Percentiles rank a stretch among this genome's conserved stretches.
phyloP scores from a whole-genome alignment of 116 monocot genomes.

The Iris pallida region DNA sequence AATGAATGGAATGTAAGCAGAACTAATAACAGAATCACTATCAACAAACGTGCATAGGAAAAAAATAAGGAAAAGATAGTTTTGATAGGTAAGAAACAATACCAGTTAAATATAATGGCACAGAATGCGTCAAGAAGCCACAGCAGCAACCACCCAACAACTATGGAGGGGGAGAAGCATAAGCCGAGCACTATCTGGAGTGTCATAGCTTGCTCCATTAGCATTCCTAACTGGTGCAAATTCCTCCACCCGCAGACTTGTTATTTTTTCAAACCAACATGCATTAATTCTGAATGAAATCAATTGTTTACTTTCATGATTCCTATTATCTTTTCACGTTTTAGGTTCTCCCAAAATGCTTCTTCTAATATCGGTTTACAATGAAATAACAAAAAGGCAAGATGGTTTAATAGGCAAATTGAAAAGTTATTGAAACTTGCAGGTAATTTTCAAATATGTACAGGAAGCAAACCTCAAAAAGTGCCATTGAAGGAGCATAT shows the following conservation, averaged over 20 bases:
- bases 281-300: neutral
- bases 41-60: no score
- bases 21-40: no score
- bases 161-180: constrained; percentile 89
- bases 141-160: constrained; percentile 98
- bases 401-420: no score
- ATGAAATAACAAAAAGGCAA: no score
- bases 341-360: no score
- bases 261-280: constrained; percentile 4
- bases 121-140: constrained; percentile 93
- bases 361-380: no score
- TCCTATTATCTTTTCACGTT: no score
- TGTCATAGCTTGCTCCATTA: constrained; percentile 86
- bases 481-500: constrained; percentile 79
- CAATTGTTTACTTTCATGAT: no score
- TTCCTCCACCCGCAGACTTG: constrained; percentile 90
- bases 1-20: no score
- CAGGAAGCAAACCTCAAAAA: constrained; percentile 62
- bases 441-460: no score
- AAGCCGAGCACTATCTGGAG: constrained; percentile 83
- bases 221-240: constrained; percentile 99
- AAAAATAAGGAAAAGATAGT: neutral
- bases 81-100: constrained; percentile 6
- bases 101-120: constrained; percentile 90
- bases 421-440: no score